These are phyloP conservation scores for Sclerotinia spermophila DNA, from an alignment of 2,329 filamentous ascomycete genomes.

Conservation along the genomic window DNA sequence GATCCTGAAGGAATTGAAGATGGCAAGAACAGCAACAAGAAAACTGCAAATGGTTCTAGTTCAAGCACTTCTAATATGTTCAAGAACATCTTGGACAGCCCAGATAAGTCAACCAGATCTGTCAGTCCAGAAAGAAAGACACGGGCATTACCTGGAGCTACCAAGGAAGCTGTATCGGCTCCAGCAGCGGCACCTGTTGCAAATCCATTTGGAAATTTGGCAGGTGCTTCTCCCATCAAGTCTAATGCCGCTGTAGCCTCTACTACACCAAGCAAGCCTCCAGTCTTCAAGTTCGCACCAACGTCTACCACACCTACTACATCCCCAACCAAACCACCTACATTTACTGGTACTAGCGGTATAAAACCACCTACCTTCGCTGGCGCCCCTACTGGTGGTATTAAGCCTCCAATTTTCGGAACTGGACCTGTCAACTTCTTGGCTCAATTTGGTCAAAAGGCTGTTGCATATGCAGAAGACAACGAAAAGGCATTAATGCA, in stretches of 20 bases:
- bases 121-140: slow-evolving; percentile 29
- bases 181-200: slow-evolving; percentile 25
- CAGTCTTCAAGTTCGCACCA: not conserved
- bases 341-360: slow-evolving; percentile 2
- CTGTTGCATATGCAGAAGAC: slow-evolving; percentile 25
- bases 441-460: slow-evolving; percentile 30
- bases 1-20: slow-evolving; percentile 24
- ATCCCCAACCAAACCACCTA: slow-evolving; percentile 21
- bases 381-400: slow-evolving; percentile 7
- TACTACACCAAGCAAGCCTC: slow-evolving; percentile 6
- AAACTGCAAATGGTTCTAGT: slow-evolving; percentile 25
- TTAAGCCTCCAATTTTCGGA: slow-evolving; percentile 32
- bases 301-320: slow-evolving; percentile 9
- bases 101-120: slow-evolving; percentile 20
- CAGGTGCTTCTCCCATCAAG: slow-evolving; percentile 24
- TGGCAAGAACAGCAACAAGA: slow-evolving; percentile 27
- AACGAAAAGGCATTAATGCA: slow-evolving; percentile 30
- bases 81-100: slow-evolving; percentile 34
- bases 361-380: slow-evolving; percentile 13
- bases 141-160: slow-evolving; percentile 12
- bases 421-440: slow-evolving; percentile 27
- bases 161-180: not conserved
- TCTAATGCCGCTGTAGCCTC: slow-evolving; percentile 15
- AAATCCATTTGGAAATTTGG: slow-evolving; percentile 34
- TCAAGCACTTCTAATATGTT: slow-evolving; percentile 37